Conservation (phyloP, 495 filamentous ascomycete genomes). For the Penicillium dipodomyicola region DNA sequence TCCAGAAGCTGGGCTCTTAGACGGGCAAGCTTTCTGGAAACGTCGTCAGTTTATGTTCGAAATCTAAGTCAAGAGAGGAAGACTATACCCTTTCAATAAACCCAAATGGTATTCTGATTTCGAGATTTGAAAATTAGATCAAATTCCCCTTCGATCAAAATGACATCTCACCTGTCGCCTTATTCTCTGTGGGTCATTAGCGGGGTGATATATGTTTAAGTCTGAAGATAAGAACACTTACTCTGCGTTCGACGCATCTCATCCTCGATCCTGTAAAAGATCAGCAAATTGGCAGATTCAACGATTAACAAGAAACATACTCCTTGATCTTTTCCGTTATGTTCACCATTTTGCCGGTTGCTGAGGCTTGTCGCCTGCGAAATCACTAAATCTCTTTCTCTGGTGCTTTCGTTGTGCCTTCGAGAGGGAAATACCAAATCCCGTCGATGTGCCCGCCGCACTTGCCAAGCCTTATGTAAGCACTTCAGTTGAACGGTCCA, state of each 20-base stretch:
- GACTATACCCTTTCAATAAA: constrained; percentile 83
- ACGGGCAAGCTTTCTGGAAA: constrained; percentile 83
- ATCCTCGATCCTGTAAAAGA: constrained; percentile 81
- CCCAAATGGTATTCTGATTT: constrained; percentile 91
- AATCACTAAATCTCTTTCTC: constrained; percentile 7
- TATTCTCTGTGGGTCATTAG: constrained; percentile 75
- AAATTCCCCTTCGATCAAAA: neutral
- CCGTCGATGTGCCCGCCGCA: constrained; percentile 12
- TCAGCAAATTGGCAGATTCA: constrained; percentile 14
- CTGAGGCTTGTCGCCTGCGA: constrained; percentile 29
- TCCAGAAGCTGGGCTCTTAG: constrained; percentile 94
- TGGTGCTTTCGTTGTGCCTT: constrained; percentile 9
- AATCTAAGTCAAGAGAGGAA: neutral
- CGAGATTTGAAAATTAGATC: constrained; percentile 21
- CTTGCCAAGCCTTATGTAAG: constrained; percentile 26
- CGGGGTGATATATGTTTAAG: constrained; percentile 26
- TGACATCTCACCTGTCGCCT: constrained; percentile 78
- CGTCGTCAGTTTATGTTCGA: constrained; percentile 8
- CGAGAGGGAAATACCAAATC: constrained; percentile 25
- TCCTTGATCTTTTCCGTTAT: constrained; percentile 99
- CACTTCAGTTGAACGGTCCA: neutral
- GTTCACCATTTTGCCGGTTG: constrained; percentile 85
- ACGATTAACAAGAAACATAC: constrained; percentile 49
- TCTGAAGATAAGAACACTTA: constrained; percentile 40
- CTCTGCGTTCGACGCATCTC: constrained; percentile 99